Evolutionary conservation across 768 basidiomycete species (phyloP), one percentile per base, ranked within the genome.

Genomic region (Xanthoconium purpureum): DNA sequence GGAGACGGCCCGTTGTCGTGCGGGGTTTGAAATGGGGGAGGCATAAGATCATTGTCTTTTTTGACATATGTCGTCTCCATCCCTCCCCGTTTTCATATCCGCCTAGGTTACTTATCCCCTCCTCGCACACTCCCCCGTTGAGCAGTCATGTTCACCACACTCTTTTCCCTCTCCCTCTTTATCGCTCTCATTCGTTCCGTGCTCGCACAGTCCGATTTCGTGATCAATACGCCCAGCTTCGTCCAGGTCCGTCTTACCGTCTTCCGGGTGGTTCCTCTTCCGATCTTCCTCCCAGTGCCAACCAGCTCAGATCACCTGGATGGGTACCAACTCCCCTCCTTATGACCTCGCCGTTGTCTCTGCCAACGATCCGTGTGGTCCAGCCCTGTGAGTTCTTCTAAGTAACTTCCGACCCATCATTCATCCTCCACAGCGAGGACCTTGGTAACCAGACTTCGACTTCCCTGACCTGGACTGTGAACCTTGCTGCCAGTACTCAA

Each of bases 111-210:
- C 61, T 61, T 60, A 62, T 53, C 39, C 49, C n/a, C 20, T 36
- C 18, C 52, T 40, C 18, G 28, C 38, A 29, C 38, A 20, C 50
- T 28, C 2, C 39, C 45, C 59, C 38, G 35, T 61, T 39, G 59
- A 58, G 58, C 59, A 62, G 73, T 71, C 73, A 92, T 91, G 90
- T 85, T 84, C 81, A 75, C 83, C 77, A 88, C 90, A 75, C 74
- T 91, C 88, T 50, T 89, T 89, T 79, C 80, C 57, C 69, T 82
- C 75, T 78, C 87, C 66, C 82, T 91, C 84, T 73, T 90, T 76
- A 72, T 80, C 66, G 67, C 76, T 62, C 74, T 84, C 70, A 63
- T 82, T 66, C 76, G 67, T 59, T 75, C 74, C 66, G 84, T 76
- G 52, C 62, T 80, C 52, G 84, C 88, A 1, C 66, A 66, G 43